phyloP scores from a whole-genome alignment of 768 basidiomycete species.

The Russula abietina region DNA sequence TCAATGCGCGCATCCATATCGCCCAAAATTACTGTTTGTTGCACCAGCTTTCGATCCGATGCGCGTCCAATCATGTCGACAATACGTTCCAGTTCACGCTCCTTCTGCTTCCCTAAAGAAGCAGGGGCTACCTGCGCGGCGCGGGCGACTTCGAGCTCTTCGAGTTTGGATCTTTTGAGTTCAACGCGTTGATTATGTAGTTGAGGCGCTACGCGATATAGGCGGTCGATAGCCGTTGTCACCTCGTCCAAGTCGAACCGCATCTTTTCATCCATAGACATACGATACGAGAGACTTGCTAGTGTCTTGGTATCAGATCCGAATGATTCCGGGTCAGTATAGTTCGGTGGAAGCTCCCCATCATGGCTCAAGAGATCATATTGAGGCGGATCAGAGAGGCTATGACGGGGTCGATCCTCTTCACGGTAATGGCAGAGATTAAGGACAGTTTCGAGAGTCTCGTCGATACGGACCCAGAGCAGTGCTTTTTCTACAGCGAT shows the following conservation, averaged over 20 bases:
- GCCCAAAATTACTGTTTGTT: conserved; percentile 65
- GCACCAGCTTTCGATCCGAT: conserved; percentile 55
- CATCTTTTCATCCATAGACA: conserved; percentile 66
- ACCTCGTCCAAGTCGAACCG: conserved; percentile 79
- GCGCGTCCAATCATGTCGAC: conserved; percentile 67
- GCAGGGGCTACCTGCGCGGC: conserved; percentile 33
- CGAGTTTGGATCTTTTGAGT: conserved; percentile 62
- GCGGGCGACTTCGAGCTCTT: conserved; percentile 68
- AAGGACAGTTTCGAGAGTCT: conserved; percentile 23
- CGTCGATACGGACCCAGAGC: conserved; percentile 23
- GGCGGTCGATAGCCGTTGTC: conserved; percentile 80
- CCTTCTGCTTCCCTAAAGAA: conserved; percentile 44
- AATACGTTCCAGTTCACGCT: conserved; percentile 63
- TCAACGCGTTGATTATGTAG: conserved; percentile 91
- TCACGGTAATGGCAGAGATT: conserved; percentile 22
- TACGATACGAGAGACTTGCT: conserved; percentile 12
- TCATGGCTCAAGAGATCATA: conserved; percentile 32
- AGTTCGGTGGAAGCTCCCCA: conserved; percentile 31
- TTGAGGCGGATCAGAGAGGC: conserved; percentile 12
- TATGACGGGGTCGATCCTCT: conserved; percentile 8
- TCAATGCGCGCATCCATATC: conserved; percentile 51
- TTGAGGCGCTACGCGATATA: conserved; percentile 83
- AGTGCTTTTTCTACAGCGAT: conserved; percentile 24
- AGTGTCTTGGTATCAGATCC: conserved; percentile 18
- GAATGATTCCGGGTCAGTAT: conserved; percentile 22